Base-by-base conservation (phyloP, 768 basidiomycete species). In the Tephrocybe sp. region DNA sequence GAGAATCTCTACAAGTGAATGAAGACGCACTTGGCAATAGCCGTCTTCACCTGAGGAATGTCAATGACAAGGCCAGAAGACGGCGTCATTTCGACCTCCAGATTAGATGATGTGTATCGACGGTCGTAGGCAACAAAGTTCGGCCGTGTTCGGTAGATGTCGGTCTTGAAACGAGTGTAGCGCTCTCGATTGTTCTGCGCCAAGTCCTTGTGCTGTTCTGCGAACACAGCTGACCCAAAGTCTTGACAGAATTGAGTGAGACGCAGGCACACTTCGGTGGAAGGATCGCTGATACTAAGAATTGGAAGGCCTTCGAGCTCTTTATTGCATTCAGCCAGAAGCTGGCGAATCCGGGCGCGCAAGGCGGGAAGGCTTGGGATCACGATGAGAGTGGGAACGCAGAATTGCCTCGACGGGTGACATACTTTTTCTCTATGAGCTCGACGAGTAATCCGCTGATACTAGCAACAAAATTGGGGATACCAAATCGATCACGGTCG, bases 351-450 rank as follows among this genome's bases (percentile, higher is more conserved):
- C n/a, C 72, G 62, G 1, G 55, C 42, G 21, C 55, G 67, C 5
- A 86, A 68, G 15, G 58, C 54, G 3, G 82, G 83, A 11, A 86
- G 64, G 12, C 36, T 19, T 37, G 16, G 25, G 25, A 36, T 2
- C 21, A 13, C 5, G n/a, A 19, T 37, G 36, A 19, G 12, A 37
- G 18, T 16, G 5, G 9, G 36, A 12, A 19, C 18, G 18, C 2
- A 37, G 12, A 37, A 19, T 6, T 30, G 6, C 12, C 7, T 7
- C n/a, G 5, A 15, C 28, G 8, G 12, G 4, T 27, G 15, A 67
- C 79, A 37, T 53, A 87, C 86, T 74, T 75, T 21, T 56, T 63
- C 27, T 77, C 75, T 35, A 87, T 83, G n/a, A 78, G 69, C 0
- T 62, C 44, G 9, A 83, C 71, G 12, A 89, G 69, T 9, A 84